Percentiles rank a stretch among this genome's conserved stretches.
These are phyloP conservation scores for Rutstroemia sp. DNA, from an alignment of 2,329 filamentous ascomycete species.

Conservation along the genomic window DNA sequence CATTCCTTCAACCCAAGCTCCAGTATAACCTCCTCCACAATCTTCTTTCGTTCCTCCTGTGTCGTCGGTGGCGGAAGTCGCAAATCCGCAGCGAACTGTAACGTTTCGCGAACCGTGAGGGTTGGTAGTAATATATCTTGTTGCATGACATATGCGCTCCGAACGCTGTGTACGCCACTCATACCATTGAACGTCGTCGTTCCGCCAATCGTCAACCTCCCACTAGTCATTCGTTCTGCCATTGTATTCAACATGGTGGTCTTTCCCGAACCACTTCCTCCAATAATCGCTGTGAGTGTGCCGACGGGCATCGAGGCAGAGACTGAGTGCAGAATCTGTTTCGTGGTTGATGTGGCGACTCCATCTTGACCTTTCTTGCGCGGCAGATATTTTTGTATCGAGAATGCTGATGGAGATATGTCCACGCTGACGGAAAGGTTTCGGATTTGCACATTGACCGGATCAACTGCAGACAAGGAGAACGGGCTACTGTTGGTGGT, in stretches of 20 bases:
- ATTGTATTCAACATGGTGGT: conserved; percentile 65
- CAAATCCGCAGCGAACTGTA: conserved; percentile 66
- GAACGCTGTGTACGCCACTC: conserved; percentile 43
- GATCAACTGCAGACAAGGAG: conserved; percentile 42
- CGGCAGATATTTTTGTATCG: conserved; percentile 33
- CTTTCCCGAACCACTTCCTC: conserved; percentile 67
- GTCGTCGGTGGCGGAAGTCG: conserved; percentile 58
- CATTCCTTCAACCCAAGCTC: conserved; percentile 73
- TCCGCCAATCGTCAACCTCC: conserved; percentile 45
- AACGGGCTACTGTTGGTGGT: conserved; percentile 23
- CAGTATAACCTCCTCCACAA: conserved; percentile 71
- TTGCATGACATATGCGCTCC: conserved; percentile 68
- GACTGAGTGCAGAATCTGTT: conserved; percentile 54
- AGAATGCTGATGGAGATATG: conserved; percentile 46
- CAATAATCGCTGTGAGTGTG: conserved; percentile 67
- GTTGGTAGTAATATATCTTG: conserved; percentile 68
- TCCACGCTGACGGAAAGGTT: conserved; percentile 50
- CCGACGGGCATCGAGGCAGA: conserved; percentile 57
- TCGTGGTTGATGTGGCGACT: conserved; percentile 31
- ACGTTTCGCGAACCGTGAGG: conserved; percentile 67
- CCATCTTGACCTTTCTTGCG: conserved; percentile 26
- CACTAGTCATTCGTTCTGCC: conserved; percentile 57
- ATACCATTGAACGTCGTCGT: conserved; percentile 54
- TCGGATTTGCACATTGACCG: conserved; percentile 47
- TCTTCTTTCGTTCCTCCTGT: conserved; percentile 47